Conservation (phyloP, 495 filamentous ascomycete species). For the Penicillium desertorum region DNA sequence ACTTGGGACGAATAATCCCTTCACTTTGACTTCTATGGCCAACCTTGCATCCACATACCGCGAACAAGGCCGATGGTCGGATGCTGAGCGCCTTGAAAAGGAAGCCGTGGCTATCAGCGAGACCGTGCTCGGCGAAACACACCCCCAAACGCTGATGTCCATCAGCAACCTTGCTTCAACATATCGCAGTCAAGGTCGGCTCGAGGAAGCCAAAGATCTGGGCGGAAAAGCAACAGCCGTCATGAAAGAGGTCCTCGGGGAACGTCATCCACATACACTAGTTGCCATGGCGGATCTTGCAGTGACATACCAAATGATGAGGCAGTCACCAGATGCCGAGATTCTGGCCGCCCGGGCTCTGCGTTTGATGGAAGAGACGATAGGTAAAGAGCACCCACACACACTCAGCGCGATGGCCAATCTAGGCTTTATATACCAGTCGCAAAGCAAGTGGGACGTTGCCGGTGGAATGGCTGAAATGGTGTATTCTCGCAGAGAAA, state of each 20-base stretch:
- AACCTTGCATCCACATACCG: slow-evolving; percentile 27
- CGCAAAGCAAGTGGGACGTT: slow-evolving; percentile 25
- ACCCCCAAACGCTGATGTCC: slow-evolving; percentile 35
- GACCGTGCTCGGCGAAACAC: slow-evolving; percentile 26
- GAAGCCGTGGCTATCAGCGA: slow-evolving; percentile 28
- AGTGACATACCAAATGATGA: slow-evolving; percentile 22
- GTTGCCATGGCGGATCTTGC: slow-evolving; percentile 28
- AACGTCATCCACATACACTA: slow-evolving; percentile 41
- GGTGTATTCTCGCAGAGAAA: slow-evolving; percentile 18
- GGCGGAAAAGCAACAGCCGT: slow-evolving; percentile 22
- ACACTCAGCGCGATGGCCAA: slow-evolving; percentile 22
- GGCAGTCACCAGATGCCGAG: slow-evolving; percentile 28
- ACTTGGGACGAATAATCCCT: slow-evolving; percentile 23
- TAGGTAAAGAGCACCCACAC: slow-evolving; percentile 39
- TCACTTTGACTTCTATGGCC: slow-evolving; percentile 26
- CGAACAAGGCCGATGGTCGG: slow-evolving; percentile 20
- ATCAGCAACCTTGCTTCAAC: slow-evolving; percentile 34
- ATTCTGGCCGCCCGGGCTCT: slow-evolving; percentile 22
- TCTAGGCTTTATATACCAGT: slow-evolving; percentile 25
- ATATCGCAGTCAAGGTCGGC: slow-evolving; percentile 30
- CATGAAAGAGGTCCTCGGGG: slow-evolving; percentile 29
- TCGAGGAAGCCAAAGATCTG: slow-evolving; percentile 33
- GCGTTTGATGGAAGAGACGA: slow-evolving; percentile 16
- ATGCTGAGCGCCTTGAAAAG: slow-evolving; percentile 26
- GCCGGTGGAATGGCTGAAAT: slow-evolving; percentile 25